Evolutionary conservation across 1,284 basidiomycete species (phyloP).

Genomic region (Fomes fomentarius): DNA sequence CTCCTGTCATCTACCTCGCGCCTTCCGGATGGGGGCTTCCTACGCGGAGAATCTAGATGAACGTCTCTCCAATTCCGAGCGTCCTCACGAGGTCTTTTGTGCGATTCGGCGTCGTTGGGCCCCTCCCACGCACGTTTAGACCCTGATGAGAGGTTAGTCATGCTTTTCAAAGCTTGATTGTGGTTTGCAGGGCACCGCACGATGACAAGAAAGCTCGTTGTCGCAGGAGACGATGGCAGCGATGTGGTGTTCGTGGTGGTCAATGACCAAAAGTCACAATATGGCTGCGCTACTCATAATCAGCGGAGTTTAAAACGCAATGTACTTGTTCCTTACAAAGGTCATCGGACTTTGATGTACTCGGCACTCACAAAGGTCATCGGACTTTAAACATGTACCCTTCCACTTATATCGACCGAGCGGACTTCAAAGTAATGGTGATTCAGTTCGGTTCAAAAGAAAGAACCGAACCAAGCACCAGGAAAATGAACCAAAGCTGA

Average conservation of each 20-base stretch:
- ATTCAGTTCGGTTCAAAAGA: conserved; percentile 7
- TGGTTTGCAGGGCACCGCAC: conserved; percentile 81
- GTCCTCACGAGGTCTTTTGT: conserved; percentile 63
- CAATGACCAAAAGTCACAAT: conserved; percentile 11
- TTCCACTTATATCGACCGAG: too few relatives aligned
- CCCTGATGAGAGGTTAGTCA: conserved; percentile 85
- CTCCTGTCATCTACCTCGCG: conserved; percentile 35
- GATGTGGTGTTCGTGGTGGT: conserved; percentile 19
- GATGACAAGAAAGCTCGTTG: conserved; percentile 44
- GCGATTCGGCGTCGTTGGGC: conserved; percentile 44
- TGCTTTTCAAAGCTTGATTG: conserved; percentile 55
- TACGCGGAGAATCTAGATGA: conserved; percentile 50
- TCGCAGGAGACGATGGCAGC: conserved; percentile 15
- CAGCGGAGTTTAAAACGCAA: too few relatives aligned
- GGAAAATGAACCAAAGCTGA: neutral
- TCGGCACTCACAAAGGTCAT: too few relatives aligned
- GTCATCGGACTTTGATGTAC: too few relatives aligned
- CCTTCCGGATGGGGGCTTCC: conserved; percentile 37
- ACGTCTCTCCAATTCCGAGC: conserved; percentile 79
- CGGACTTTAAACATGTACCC: too few relatives aligned
- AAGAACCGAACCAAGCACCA: conserved; percentile 7
- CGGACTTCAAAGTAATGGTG: too few relatives aligned
- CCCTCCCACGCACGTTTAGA: conserved; percentile 77
- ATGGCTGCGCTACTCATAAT: too few relatives aligned
- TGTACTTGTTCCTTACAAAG: too few relatives aligned